Evolutionary conservation across 2,329 filamentous ascomycete genomes (phyloP).

Genomic region (Mycosphaerella arachidis): DNA sequence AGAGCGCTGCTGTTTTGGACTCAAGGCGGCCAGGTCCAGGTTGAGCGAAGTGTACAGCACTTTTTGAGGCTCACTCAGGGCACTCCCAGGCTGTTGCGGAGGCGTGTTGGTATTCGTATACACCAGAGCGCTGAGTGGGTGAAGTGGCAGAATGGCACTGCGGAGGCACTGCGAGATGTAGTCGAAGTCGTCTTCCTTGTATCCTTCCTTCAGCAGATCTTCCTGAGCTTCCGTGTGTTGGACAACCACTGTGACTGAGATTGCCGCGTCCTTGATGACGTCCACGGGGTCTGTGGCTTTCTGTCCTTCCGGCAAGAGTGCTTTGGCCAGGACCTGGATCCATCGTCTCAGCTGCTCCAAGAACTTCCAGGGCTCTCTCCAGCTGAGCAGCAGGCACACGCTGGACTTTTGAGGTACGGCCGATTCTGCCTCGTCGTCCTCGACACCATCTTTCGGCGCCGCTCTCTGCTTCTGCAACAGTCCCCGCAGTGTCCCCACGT

Average conservation of each 20-base stretch:
- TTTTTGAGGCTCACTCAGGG: conserved; percentile 52
- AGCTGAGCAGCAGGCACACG: conserved; percentile 86
- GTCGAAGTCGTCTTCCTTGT: conserved; percentile 96
- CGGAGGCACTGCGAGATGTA: conserved; percentile 89
- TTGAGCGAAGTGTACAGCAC: conserved; percentile 80
- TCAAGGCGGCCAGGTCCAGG: conserved; percentile 29
- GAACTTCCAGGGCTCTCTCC: conserved; percentile 92
- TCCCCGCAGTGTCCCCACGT: conserved; percentile 26
- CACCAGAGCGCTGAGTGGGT: conserved; percentile 53
- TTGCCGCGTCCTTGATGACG: conserved; percentile 81
- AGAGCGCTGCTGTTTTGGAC: conserved; percentile 51
- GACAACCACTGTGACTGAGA: conserved; percentile 90
- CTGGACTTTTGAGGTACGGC: conserved; percentile 17
- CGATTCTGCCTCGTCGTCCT: conserved; percentile 4
- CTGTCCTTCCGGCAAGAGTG: conserved; percentile 66
- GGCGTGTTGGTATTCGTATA: conserved; percentile 38
- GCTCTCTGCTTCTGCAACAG: conserved; percentile 22
- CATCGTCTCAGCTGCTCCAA: conserved; percentile 82
- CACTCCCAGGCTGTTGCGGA: conserved; percentile 29
- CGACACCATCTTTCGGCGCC: conserved; percentile 3
- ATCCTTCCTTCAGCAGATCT: conserved; percentile 79
- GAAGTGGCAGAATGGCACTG: conserved; percentile 72
- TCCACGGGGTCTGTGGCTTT: conserved; percentile 61
- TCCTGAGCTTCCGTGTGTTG: conserved; percentile 95
- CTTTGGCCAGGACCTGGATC: conserved; percentile 73